phyloP scores from a whole-genome alignment of 139 green algal species.

The Chlorella sp. region DNA sequence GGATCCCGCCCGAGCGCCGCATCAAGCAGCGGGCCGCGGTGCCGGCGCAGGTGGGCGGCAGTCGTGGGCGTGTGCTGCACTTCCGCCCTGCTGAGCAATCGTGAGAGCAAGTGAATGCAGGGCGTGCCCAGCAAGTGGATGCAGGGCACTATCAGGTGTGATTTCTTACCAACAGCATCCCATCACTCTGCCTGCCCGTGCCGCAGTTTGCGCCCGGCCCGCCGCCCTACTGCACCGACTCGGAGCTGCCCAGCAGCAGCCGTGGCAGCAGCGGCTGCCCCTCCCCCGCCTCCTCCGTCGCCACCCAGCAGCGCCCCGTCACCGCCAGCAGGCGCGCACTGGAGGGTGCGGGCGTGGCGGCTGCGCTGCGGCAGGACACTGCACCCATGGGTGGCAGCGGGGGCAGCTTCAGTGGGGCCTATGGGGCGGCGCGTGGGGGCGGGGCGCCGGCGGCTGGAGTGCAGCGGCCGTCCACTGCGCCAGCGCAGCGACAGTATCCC shows the following conservation, averaged over 20 bases:
- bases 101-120: not conserved
- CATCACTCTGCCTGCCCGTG: not conserved
- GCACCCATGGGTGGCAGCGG: not conserved
- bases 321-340: constrained; percentile 3
- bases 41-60: constrained; percentile 2
- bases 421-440: not conserved
- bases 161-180: not conserved
- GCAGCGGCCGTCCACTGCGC: constrained; percentile 8
- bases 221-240: constrained; percentile 12
- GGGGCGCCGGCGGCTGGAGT: not conserved
- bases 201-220: constrained; percentile 9
- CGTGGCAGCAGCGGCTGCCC: not conserved
- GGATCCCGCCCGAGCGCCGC: constrained; percentile 42
- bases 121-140: not conserved
- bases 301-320: not conserved
- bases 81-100: not conserved
- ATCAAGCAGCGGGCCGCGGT: constrained; percentile 27
- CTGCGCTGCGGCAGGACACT: not conserved
- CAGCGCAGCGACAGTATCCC: constrained; percentile 10
- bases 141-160: too few species aligned
- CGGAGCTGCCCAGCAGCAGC: not conserved
- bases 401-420: not conserved
- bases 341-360: constrained; percentile 13
- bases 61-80: not conserved
- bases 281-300: not conserved